Percentiles rank a stretch among this genome's conserved stretches.
These are phyloP conservation scores for Lactarius deliciosus DNA, from an alignment of 768 basidiomycete genomes.

Conservation along the genomic window DNA sequence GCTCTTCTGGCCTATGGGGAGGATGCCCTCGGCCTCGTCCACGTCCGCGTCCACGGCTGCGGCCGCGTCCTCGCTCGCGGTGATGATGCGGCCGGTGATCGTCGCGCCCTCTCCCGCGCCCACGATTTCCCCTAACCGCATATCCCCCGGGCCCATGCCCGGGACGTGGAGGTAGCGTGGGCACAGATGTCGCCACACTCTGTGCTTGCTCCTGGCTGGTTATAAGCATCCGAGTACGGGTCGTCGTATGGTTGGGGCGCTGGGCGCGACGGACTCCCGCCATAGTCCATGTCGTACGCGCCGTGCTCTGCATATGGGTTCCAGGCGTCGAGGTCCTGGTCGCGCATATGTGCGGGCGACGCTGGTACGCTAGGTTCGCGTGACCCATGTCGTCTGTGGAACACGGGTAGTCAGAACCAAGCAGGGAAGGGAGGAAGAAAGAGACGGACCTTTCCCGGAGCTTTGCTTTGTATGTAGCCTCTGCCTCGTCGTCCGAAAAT, in stretches of 20 bases:
- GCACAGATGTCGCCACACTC: neutral
- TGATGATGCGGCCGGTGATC: constrained; percentile 34
- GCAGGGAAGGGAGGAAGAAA: constrained; percentile 1
- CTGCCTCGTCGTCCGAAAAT: constrained; percentile 94
- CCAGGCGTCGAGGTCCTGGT: constrained; percentile 53
- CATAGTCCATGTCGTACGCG: constrained; percentile 61
- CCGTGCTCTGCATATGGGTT: constrained; percentile 68
- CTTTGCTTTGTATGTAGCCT: constrained; percentile 66
- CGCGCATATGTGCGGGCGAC: constrained; percentile 51
- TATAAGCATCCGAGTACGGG: constrained; percentile 51
- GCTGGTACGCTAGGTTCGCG: constrained; percentile 46
- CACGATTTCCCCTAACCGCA: constrained; percentile 37
- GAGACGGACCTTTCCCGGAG: constrained; percentile 57
- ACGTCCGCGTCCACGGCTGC: constrained; percentile 36
- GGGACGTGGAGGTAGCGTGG: neutral
- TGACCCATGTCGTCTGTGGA: constrained; percentile 51
- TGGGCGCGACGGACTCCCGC: constrained; percentile 57
- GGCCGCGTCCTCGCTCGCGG: constrained; percentile 25
- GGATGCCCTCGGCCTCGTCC: constrained; percentile 20
- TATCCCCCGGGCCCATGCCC: constrained; percentile 19
- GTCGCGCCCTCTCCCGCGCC: constrained; percentile 34
- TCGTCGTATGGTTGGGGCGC: constrained; percentile 76
- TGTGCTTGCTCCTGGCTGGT: constrained; percentile 22
- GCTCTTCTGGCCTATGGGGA: constrained; percentile 34
- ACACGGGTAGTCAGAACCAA: neutral